phyloP scores from a whole-genome alignment of 345 rosid genomes.

The Gossypium longicalyx region DNA sequence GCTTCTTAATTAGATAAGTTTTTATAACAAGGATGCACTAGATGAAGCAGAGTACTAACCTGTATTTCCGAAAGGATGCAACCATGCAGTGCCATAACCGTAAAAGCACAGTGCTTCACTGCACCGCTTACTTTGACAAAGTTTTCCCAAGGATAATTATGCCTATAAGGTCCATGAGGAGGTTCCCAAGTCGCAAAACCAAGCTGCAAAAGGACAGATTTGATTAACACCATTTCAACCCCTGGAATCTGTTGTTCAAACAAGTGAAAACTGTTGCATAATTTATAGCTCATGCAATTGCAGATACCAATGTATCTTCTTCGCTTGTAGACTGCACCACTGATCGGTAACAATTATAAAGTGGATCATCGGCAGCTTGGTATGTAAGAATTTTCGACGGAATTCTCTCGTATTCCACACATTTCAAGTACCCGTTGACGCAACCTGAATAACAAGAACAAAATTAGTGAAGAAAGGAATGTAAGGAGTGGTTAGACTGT shows the following conservation, averaged over 20 bases:
- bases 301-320: conserved; percentile 75
- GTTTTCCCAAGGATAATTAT: conserved; percentile 69
- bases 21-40: background rate
- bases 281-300: background rate
- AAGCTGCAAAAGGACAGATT: conserved; percentile 36
- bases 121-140: conserved; percentile 85
- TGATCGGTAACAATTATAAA: conserved; percentile 75
- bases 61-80: conserved; percentile 93
- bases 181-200: conserved; percentile 96
- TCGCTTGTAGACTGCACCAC: conserved; percentile 82
- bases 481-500: background rate
- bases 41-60: conserved; percentile 29
- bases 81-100: conserved; percentile 94
- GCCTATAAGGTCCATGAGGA: conserved; percentile 80
- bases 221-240: background rate
- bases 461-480: background rate
- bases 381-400: conserved; percentile 80
- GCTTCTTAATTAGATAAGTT: background rate
- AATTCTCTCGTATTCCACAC: conserved; percentile 58
- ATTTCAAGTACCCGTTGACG: conserved; percentile 65
- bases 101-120: conserved; percentile 84
- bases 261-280: background rate
- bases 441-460: conserved; percentile 39
- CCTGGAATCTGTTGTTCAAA: background rate
- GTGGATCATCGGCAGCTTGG: conserved; percentile 79